Conservation (phyloP, 495 filamentous ascomycete species). For the Letharia columbiana region DNA sequence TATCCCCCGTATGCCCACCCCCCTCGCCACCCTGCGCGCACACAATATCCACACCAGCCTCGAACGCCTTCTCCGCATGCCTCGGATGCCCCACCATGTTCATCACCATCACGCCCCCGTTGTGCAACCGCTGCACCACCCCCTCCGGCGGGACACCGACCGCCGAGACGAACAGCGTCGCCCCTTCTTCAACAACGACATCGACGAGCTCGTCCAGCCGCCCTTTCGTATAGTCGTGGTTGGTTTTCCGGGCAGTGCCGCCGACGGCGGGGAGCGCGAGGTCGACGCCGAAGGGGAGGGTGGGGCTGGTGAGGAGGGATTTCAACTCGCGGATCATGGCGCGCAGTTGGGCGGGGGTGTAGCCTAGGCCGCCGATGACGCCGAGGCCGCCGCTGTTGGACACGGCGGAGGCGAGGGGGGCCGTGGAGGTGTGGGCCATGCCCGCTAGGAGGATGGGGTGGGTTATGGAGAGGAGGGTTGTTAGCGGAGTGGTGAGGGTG, state of each 20-base stretch:
- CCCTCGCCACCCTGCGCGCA: slow-evolving; percentile 77
- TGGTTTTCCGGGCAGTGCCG: slow-evolving; percentile 68
- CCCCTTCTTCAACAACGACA: slow-evolving; percentile 65
- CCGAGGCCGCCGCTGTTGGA: slow-evolving; percentile 83
- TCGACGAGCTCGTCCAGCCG: slow-evolving; percentile 75
- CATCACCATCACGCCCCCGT: slow-evolving; percentile 71
- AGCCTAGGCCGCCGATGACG: slow-evolving; percentile 75
- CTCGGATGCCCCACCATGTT: slow-evolving; percentile 94
- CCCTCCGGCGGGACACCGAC: slow-evolving; percentile 69
- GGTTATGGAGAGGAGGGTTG: slow-evolving; percentile 60
- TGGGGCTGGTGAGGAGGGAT: slow-evolving; percentile 48
- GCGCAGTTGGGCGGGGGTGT: slow-evolving; percentile 70
- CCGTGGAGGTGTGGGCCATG: slow-evolving; percentile 76
- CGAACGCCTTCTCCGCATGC: slow-evolving; percentile 75
- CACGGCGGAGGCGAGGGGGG: slow-evolving; percentile 72
- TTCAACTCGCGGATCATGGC: slow-evolving; percentile 79
- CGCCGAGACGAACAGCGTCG: slow-evolving; percentile 73
- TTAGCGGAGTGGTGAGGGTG: slow-evolving; percentile 71
- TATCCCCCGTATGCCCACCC: slow-evolving; percentile 70
- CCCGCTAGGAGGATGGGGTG: slow-evolving; percentile 82
- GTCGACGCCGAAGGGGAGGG: slow-evolving; percentile 78
- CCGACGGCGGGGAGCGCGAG: slow-evolving; percentile 80
- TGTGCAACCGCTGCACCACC: slow-evolving; percentile 63
- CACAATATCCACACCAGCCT: slow-evolving; percentile 73
- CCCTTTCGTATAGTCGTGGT: slow-evolving; percentile 85